Evolutionary conservation across 106 monocot genomes (phyloP), one percentile per base, ranked within the genome.

Genomic region (Vanilla planifolia): DNA sequence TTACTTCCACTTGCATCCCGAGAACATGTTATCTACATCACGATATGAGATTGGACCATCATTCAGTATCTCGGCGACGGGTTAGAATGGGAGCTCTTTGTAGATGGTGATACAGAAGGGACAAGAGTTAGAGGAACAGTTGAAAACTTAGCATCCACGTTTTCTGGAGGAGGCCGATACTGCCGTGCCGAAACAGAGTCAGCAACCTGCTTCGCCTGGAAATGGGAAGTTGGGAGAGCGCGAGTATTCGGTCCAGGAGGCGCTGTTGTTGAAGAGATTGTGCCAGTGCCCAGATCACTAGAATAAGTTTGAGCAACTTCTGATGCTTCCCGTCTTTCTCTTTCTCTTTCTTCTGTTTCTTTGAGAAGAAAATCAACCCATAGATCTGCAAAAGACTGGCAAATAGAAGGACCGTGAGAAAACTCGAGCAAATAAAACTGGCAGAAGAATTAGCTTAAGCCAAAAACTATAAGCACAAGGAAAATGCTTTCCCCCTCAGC

Each of bases 311-410:
- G 46, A 24, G 71, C 45, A 55, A 78, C 69, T 36, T 79, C 84
- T 6, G 79, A 67, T 16, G 66, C 62, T 71, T 83, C 87, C 64
- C 81, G 66, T 70, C 71, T 88, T 52, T 82, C 98, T 78, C 71
- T 88, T 52, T 82, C 98, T 78, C 85, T 81, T 72, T 92, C 88
- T 66, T 92, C 92, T 0, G 78, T 76, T 68, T 88, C 92, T 64
- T 98, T 98, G 70, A 98, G 84, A 73, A 98, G 92, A 63, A 92
- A 98, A 67, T 98, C 98, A 71, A 98, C 98, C 98, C 98, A 98
- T 11, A 98, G 73, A 51, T 92, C 98, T 56, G 98, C 79, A 68
- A 98, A 98, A 8, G 98, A 98, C 84, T 98, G 83, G 13, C 43
- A 24, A 20, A 58, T 21, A 44, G 25, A 63, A 51, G 55, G 24